phyloP scores from a whole-genome alignment of 2,329 filamentous ascomycete genomes.

The Nemania serpens region DNA sequence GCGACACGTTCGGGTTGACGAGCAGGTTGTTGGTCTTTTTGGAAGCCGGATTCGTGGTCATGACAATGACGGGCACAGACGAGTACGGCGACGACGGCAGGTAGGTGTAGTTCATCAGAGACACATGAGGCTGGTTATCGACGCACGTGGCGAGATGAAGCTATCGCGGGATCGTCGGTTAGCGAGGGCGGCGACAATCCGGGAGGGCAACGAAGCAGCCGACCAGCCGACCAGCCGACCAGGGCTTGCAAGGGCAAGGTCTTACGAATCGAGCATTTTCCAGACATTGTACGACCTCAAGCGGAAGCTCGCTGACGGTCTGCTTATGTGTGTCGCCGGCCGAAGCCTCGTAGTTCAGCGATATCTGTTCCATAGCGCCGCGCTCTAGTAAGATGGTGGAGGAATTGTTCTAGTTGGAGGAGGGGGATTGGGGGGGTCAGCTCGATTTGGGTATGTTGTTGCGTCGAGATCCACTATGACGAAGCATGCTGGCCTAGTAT shows the following conservation, averaged over 20 bases:
- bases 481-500: neutral
- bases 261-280: constrained; percentile 93
- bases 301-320: constrained; percentile 71
- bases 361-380: constrained; percentile 62
- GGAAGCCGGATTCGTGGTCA: constrained; percentile 83
- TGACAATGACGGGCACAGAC: constrained; percentile 81
- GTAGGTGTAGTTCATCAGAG: constrained; percentile 99
- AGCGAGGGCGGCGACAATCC: constrained; percentile 15
- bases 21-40: constrained; percentile 82
- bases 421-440: constrained; percentile 24
- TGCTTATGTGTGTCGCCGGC: constrained; percentile 74
- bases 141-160: constrained; percentile 94
- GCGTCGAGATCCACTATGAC: neutral
- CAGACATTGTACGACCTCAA: constrained; percentile 86
- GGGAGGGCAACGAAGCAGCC: neutral
- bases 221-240: constrained; percentile 20
- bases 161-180: constrained; percentile 50
- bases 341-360: constrained; percentile 76
- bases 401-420: neutral
- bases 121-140: constrained; percentile 84
- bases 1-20: constrained; percentile 82
- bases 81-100: constrained; percentile 77
- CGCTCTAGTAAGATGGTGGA: neutral
- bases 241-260: constrained; percentile 31
- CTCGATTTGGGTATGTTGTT: neutral